Evolutionary conservation across 2,329 filamentous ascomycete genomes (phyloP).

Genomic region (Ophiostoma australiae): DNA sequence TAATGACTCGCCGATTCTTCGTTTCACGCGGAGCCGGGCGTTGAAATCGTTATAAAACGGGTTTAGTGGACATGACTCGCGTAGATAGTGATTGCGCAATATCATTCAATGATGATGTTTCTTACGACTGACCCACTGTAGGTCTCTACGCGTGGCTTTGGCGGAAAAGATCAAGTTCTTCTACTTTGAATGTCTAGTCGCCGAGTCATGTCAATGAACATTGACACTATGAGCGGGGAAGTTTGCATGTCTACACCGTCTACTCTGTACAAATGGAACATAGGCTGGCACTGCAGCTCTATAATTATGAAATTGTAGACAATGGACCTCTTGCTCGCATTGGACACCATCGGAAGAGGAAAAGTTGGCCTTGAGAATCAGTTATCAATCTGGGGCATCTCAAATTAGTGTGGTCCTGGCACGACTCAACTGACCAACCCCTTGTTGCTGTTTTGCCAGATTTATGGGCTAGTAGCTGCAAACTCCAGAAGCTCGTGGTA

Average conservation of each 20-base stretch:
- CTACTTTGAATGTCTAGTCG: conserved; percentile 2
- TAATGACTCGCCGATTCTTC: neutral
- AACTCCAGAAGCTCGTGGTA: neutral
- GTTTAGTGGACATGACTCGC: neutral
- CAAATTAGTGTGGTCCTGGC: neutral
- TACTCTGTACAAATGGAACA: too few relatives aligned
- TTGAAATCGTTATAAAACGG: neutral
- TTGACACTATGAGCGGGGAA: too few relatives aligned
- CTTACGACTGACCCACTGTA: neutral
- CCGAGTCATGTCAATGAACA: neutral
- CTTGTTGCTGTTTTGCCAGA: neutral
- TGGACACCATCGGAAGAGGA: too few relatives aligned
- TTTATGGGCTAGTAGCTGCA: neutral
- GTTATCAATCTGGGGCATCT: neutral
- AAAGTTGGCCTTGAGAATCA: too few relatives aligned
- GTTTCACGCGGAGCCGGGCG: too few relatives aligned
- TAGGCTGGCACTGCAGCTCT: too few relatives aligned
- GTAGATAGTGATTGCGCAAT: neutral
- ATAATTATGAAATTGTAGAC: too few relatives aligned
- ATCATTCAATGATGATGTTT: neutral
- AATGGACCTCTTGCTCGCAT: too few relatives aligned
- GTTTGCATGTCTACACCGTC: too few relatives aligned
- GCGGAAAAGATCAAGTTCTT: neutral
- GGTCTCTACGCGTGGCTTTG: neutral
- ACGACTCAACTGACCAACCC: neutral